Conservation (phyloP, 2,329 filamentous ascomycete species). For the Alternaria triticimaculans region DNA sequence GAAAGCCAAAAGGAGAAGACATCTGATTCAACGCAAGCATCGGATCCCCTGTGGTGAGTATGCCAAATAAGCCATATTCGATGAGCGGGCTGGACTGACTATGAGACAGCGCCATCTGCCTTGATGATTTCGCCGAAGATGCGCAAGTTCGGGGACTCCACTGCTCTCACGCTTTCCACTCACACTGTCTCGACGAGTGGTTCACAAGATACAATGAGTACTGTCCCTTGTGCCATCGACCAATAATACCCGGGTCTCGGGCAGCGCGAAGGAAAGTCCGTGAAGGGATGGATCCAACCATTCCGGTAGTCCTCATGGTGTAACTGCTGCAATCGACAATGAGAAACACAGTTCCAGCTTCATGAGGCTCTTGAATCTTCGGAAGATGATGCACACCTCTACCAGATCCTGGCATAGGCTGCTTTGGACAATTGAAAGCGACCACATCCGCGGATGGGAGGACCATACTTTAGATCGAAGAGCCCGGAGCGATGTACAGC, state of each 20-base stretch:
- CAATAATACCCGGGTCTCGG: slow-evolving; percentile 41
- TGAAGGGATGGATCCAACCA: slow-evolving; percentile 9
- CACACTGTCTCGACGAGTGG: slow-evolving; percentile 48
- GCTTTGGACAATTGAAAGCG: background rate
- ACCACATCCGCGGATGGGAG: background rate
- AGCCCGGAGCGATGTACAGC: background rate
- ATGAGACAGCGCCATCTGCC: slow-evolving; percentile 43
- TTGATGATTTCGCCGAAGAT: slow-evolving; percentile 43
- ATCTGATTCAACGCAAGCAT: slow-evolving; percentile 18
- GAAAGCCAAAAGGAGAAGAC: slow-evolving; percentile 30
- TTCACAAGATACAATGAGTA: slow-evolving; percentile 46
- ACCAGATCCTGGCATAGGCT: background rate
- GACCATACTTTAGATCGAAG: background rate
- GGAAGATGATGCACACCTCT: background rate
- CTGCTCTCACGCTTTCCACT: slow-evolving; percentile 48
- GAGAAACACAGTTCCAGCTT: background rate
- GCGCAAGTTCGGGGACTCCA: slow-evolving; percentile 44
- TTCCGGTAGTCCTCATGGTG: slow-evolving; percentile 36
- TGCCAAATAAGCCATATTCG: background rate
- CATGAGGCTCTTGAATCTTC: background rate
- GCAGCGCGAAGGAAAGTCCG: slow-evolving; percentile 9
- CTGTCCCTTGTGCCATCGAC: slow-evolving; percentile 48
- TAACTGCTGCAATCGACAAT: slow-evolving; percentile 1
- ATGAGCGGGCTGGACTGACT: slow-evolving; percentile 8
- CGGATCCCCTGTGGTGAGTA: slow-evolving; percentile 37